Base-by-base conservation (phyloP, 108 stramenopile genomes). In the Discostella stelligeroides region DNA sequence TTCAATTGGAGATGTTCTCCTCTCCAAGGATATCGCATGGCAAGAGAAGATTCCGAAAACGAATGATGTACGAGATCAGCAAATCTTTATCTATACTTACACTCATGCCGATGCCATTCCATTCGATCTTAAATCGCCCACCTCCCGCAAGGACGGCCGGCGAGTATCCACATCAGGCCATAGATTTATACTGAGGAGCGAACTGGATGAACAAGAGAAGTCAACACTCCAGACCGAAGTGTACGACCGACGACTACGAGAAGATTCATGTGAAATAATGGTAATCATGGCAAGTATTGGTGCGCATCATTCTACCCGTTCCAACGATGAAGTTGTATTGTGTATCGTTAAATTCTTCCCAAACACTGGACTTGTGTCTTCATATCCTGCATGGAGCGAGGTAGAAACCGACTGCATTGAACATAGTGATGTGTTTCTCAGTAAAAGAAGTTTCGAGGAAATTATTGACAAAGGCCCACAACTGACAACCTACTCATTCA, bases 11-110 rank as follows among this genome's bases (percentile, higher is more conserved):
- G 50, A 40, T 1, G n/a, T 15, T 17, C 4, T 66, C 7, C 51
- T 66, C 15, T 49, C 73, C 7, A 65, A 60, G 40, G 64, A 74
- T 17, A 57, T 74, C 11, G 25, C 21, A 0, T 74, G 73, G 73
- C 73, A 66, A 43, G 73, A 74, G 40, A 59, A 66, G 47, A 53
- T 66, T 13, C 14, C 51, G 1, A 27, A 64, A 28, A 23, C 11
- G 18, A 30, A 23, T 8, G 46, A n/a, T 46, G 38, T 25, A 9
- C 18, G 46, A 30, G 30, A 48, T 45, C 29, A 60, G 7, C 46
- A 1, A 39, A 29, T 70, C 49, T 28, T 13, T 29, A 60, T 70
- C 37, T 70, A 59, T 58, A 70, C 68, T 18, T 70, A 60, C 28
- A 70, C 58, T 12, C 28, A 60, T 13, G 56, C 57, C 17, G 68